phyloP scores from a whole-genome alignment of 768 basidiomycete species.

The Psilocybe subaeruginosa region DNA sequence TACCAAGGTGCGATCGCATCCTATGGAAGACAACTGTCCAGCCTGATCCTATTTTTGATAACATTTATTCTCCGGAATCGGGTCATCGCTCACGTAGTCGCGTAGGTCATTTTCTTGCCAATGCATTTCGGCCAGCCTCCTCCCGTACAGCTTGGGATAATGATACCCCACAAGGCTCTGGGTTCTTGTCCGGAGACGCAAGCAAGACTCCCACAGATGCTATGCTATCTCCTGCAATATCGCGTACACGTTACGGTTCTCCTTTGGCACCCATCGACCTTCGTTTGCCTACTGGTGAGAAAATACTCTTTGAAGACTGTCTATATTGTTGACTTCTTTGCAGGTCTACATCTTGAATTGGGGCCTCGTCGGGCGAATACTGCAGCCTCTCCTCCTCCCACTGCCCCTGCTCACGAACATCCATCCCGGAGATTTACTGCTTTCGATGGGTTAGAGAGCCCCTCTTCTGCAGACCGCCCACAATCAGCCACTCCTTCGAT shows the following conservation, averaged over 20 bases:
- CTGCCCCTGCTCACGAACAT: constrained; percentile 23
- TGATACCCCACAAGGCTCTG: constrained; percentile 31
- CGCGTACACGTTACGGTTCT: neutral
- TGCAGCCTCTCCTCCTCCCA: constrained; percentile 28
- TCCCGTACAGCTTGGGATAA: constrained; percentile 40
- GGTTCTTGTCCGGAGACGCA: constrained; percentile 12
- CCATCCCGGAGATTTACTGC: constrained; percentile 20
- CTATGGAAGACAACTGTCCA: constrained; percentile 77
- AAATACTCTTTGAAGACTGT: neutral
- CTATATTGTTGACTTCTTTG: neutral
- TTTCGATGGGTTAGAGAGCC: constrained; percentile 20
- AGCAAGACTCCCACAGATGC: neutral
- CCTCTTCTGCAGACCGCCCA: constrained; percentile 20
- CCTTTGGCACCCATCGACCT: neutral
- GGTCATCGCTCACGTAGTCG: constrained; percentile 30
- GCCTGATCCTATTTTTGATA: constrained; percentile 40
- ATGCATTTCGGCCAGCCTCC: constrained; percentile 53
- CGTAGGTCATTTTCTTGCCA: constrained; percentile 56
- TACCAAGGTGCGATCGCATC: constrained; percentile 78
- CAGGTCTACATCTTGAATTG: neutral
- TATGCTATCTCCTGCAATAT: neutral
- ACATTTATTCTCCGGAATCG: constrained; percentile 27
- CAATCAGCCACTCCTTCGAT: constrained; percentile 31
- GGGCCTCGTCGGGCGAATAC: constrained; percentile 19
- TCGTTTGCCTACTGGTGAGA: neutral